Conservation (phyloP, 768 basidiomycete genomes). For the Lactarius deliciosus region DNA sequence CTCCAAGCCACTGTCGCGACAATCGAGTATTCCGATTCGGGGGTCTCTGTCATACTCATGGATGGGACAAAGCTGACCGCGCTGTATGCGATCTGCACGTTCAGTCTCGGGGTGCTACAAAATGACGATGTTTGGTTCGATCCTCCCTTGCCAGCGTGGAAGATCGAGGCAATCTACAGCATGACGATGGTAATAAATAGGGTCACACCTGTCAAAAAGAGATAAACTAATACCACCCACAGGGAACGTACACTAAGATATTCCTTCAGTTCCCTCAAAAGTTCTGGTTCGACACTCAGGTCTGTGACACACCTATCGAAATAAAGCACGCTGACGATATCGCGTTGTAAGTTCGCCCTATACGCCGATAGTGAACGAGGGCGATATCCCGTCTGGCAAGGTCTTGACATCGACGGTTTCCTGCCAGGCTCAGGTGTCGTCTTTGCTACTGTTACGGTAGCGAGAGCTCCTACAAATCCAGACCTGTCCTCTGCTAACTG, state of each 20-base stretch:
- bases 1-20: conserved; percentile 50
- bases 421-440: conserved; percentile 58
- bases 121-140: conserved; percentile 47
- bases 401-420: conserved; percentile 54
- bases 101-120: conserved; percentile 57
- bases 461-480: conserved; percentile 32
- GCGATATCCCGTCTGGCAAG: conserved; percentile 65
- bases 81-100: conserved; percentile 44
- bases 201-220: no score
- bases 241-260: conserved; percentile 17
- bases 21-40: conserved; percentile 43
- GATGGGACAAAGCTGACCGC: conserved; percentile 35
- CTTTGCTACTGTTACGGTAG: conserved; percentile 50
- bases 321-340: background rate
- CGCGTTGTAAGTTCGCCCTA: conserved; percentile 8
- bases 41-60: conserved; percentile 47
- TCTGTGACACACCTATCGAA: background rate
- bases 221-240: background rate
- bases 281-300: conserved; percentile 20
- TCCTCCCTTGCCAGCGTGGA: conserved; percentile 56
- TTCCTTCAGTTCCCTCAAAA: conserved; percentile 24
- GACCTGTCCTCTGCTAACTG: background rate
- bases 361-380: conserved; percentile 23
- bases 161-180: conserved; percentile 59
- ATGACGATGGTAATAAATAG: conserved; percentile 51